phyloP scores from a whole-genome alignment of 1,284 basidiomycete genomes.

The Rhodotorula sp. region DNA sequence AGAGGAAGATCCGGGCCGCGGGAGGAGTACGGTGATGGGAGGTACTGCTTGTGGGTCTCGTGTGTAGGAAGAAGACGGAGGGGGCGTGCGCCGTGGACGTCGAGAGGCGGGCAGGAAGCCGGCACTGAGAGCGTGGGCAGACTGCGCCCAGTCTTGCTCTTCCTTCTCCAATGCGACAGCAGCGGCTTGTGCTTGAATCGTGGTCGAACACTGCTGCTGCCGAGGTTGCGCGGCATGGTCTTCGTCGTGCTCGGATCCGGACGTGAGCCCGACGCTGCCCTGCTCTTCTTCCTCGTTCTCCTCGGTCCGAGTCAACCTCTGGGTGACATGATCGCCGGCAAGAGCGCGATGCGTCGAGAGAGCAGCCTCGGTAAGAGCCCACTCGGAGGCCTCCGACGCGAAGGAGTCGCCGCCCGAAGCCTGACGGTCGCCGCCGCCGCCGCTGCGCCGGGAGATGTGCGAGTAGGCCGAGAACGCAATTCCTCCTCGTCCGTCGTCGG shows the following conservation, averaged over 20 bases:
- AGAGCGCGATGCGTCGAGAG: slow-evolving; percentile 7
- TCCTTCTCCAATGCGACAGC: background rate
- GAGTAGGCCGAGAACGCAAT: background rate
- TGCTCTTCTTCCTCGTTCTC: slow-evolving; percentile 1
- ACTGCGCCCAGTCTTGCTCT: slow-evolving; percentile 12
- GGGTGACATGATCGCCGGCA: no score
- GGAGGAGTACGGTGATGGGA: background rate
- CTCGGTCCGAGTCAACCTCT: background rate
- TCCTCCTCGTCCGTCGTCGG: background rate
- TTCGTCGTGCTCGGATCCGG: slow-evolving; percentile 14
- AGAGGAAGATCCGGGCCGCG: background rate
- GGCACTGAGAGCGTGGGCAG: slow-evolving; percentile 5
- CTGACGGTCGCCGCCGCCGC: background rate
- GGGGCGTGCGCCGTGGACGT: background rate
- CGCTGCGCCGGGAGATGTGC: background rate
- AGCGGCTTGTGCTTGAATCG: background rate
- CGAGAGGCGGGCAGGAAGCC: background rate
- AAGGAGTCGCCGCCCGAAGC: background rate
- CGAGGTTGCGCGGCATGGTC: background rate
- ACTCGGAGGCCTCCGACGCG: background rate
- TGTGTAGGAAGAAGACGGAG: background rate
- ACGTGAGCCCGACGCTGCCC: slow-evolving; percentile 13
- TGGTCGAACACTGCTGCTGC: background rate
- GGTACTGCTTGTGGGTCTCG: background rate
- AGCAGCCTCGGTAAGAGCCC: slow-evolving; percentile 9